These are phyloP conservation scores for Melaleuca alternifolia DNA, from an alignment of 345 rosid species.

Conservation along the genomic window DNA sequence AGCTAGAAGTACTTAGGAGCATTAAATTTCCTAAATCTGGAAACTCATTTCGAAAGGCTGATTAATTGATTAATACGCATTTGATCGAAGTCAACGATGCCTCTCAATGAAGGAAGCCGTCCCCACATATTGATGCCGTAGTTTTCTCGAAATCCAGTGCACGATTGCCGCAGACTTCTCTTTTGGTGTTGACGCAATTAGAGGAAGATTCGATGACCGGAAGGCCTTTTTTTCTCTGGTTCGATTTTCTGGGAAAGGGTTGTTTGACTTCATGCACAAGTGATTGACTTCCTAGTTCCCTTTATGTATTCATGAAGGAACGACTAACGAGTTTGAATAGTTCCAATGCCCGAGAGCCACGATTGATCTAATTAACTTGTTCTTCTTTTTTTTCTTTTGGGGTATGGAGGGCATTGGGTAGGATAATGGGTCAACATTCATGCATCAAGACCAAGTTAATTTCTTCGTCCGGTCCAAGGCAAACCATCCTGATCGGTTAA, in stretches of 20 bases:
- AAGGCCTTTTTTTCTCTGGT: neutral
- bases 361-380: neutral
- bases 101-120: neutral
- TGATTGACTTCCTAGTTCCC: neutral
- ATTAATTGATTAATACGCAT: neutral
- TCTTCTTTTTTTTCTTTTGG: no score
- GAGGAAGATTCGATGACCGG: neutral
- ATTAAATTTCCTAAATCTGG: neutral
- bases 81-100: neutral
- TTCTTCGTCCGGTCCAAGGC: no score
- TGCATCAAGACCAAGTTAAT: no score
- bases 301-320: neutral
- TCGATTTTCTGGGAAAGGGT: neutral
- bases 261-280: neutral
- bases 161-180: neutral
- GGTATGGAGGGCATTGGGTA: accelerated
- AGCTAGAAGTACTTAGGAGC: neutral
- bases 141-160: neutral
- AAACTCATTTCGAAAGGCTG: neutral
- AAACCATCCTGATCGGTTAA: no score
- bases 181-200: neutral
- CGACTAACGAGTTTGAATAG: neutral
- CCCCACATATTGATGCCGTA: neutral
- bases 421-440: neutral
- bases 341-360: neutral